Conservation (phyloP, 2,329 filamentous ascomycete species). For the Xylaria sp. region DNA sequence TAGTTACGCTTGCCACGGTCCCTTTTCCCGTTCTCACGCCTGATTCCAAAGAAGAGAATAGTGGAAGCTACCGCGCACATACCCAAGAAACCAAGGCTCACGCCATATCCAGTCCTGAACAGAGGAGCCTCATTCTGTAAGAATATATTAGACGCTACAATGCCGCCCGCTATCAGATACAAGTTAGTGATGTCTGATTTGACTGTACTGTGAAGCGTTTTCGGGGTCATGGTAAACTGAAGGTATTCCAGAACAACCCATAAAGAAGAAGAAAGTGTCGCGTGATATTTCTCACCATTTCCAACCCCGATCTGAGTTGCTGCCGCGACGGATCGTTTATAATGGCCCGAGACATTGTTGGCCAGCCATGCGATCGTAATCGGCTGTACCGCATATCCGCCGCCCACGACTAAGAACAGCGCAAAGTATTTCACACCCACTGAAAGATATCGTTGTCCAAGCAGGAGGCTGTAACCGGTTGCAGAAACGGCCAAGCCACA, state of each 20-base stretch:
- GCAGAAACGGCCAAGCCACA: slow-evolving; percentile 61
- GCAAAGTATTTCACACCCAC: slow-evolving; percentile 65
- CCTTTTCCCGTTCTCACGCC: slow-evolving; percentile 53
- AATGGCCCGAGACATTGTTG: slow-evolving; percentile 68
- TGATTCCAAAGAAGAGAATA: slow-evolving; percentile 47
- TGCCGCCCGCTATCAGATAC: slow-evolving; percentile 53
- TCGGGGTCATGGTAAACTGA: background rate
- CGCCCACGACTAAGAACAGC: slow-evolving; percentile 64
- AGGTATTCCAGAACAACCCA: background rate
- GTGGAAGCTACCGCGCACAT: slow-evolving; percentile 54
- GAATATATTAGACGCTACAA: slow-evolving; percentile 64
- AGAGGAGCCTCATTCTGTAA: slow-evolving; percentile 58
- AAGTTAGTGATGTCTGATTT: background rate
- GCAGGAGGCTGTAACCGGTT: slow-evolving; percentile 66
- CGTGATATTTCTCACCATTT: slow-evolving; percentile 49
- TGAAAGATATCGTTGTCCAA: slow-evolving; percentile 59
- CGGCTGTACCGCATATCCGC: slow-evolving; percentile 66
- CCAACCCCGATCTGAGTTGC: slow-evolving; percentile 64
- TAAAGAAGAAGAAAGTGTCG: background rate
- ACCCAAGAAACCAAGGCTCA: slow-evolving; percentile 59
- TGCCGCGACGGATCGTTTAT: slow-evolving; percentile 65
- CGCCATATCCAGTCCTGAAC: slow-evolving; percentile 63
- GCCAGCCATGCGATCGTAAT: slow-evolving; percentile 67
- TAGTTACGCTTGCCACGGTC: slow-evolving; percentile 49
- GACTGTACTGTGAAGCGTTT: background rate